Base-by-base conservation (phyloP, 2,329 filamentous ascomycete genomes). In the Hymenoscyphus fraxineus region DNA sequence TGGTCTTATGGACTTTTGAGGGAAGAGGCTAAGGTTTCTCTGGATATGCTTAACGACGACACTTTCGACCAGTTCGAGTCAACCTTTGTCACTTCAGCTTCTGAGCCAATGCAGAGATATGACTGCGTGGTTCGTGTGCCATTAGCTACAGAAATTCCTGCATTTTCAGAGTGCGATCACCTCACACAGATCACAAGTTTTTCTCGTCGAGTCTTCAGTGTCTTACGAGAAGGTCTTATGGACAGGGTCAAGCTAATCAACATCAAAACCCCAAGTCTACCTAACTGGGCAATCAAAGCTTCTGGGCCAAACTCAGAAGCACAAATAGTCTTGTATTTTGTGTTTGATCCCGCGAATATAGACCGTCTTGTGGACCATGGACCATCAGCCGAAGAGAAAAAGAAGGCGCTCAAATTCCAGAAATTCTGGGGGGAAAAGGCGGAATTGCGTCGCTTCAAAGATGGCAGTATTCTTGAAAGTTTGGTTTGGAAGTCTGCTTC, bases 371-470 rank as follows among this genome's bases (percentile, higher is more conserved):
- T 97, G 67, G 95, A 99, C 69, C 91, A 93, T 75, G 95, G 95
- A 0, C 95, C 95, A 5, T 80, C 89, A 0, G 91, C 92, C 1
- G 93, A 98, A 74, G 85, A 95, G 66, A 93, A 94, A 76, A 88
- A 90, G 68, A 91, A 92, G 68, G 90, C 93, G 31, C 87, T 88
- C 10, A 83, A 83, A 39, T 99, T 97, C 76, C 90, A 92, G 41
- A 86, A 88, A 40, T 98, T 99, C 75, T 99, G 96, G 95, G 95
- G 94, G 6, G 89, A 94, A 10, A 96, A 95, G 75, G 86, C 95
- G 1, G 95, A 99, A 76, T 82, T 99, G 57, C 87, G 95, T 68
- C 90, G 95, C 22, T 99, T 99, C 81, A 96, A 93, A 72, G 93
- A 98, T 73, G 95, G 95, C 27, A 94, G 89, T 71, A 97, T 99